Conservation (phyloP, 2,329 filamentous ascomycete species). For the Graphilbum fragrans region DNA sequence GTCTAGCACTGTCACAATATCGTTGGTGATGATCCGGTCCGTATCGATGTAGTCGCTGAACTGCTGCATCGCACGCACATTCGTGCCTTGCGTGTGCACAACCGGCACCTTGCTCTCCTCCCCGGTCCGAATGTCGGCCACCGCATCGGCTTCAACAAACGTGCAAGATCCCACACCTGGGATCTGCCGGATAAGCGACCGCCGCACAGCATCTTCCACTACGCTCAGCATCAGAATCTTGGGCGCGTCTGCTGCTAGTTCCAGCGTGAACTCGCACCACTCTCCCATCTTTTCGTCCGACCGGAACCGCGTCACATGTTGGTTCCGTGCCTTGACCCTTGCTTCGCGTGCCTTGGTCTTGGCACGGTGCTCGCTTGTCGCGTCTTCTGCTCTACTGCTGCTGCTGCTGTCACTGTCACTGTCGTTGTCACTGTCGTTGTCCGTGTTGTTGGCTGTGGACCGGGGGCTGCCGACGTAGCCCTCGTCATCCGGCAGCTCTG, state of each 20-base stretch:
- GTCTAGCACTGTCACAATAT: constrained; percentile 72
- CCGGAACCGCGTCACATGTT: constrained; percentile 62
- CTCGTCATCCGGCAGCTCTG: constrained; percentile 44
- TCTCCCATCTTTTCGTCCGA: constrained; percentile 65
- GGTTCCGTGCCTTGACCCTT: constrained; percentile 50
- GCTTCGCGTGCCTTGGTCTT: constrained; percentile 41
- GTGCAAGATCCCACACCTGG: constrained; percentile 63
- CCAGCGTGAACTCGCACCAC: constrained; percentile 71
- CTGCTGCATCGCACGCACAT: constrained; percentile 81
- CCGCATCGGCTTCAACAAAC: constrained; percentile 47
- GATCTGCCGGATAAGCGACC: constrained; percentile 79
- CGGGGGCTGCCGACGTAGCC: constrained; percentile 37
- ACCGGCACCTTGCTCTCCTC: constrained; percentile 37
- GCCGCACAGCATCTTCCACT: constrained; percentile 68
- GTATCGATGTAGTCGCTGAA: constrained; percentile 79
- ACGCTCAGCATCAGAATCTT: constrained; percentile 91
- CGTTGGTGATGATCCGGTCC: constrained; percentile 80
- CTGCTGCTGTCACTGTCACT: neutral
- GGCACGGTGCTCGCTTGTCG: constrained; percentile 3
- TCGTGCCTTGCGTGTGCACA: constrained; percentile 74
- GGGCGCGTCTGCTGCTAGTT: constrained; percentile 66
- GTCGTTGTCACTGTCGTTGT: neutral
- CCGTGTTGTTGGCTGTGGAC: constrained; percentile 13
- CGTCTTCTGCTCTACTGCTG: neutral
- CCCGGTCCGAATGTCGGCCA: constrained; percentile 32